Conservation (phyloP, 2,329 filamentous ascomycete genomes). For the Claviceps pazoutovae region DNA sequence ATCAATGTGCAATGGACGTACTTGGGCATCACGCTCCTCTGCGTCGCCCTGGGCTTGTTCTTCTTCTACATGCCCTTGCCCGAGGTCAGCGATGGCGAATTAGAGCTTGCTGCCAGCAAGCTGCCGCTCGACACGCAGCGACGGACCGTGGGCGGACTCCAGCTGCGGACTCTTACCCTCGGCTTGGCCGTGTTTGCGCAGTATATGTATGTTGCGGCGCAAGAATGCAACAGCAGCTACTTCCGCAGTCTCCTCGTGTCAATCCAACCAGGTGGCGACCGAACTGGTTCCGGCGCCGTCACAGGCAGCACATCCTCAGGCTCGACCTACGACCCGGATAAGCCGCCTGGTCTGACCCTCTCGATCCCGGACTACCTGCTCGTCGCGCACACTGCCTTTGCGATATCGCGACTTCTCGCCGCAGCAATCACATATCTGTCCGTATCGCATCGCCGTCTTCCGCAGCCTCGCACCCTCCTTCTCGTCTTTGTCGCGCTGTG, state of each 20-base stretch:
- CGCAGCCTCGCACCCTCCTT: slow-evolving; percentile 57
- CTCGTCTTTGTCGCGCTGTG: slow-evolving; percentile 46
- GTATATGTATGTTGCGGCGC: slow-evolving; percentile 65
- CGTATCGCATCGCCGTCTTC: slow-evolving; percentile 32
- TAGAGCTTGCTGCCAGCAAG: slow-evolving; percentile 32
- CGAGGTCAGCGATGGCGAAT: slow-evolving; percentile 42
- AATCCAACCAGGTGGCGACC: slow-evolving; percentile 18
- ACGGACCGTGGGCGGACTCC: slow-evolving; percentile 33
- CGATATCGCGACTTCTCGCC: slow-evolving; percentile 57
- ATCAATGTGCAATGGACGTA: slow-evolving; percentile 77
- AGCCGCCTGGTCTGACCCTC: slow-evolving; percentile 32
- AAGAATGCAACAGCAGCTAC: slow-evolving; percentile 51
- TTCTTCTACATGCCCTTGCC: slow-evolving; percentile 56
- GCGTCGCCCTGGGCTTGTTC: slow-evolving; percentile 53
- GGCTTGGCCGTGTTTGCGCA: slow-evolving; percentile 62
- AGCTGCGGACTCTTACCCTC: slow-evolving; percentile 43
- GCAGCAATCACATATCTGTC: slow-evolving; percentile 48
- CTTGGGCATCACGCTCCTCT: slow-evolving; percentile 63
- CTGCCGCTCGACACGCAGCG: slow-evolving; percentile 38
- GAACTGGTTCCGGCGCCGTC: slow-evolving; percentile 10
- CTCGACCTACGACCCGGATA: slow-evolving; percentile 13
- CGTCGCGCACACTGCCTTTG: slow-evolving; percentile 59
- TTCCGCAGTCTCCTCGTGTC: slow-evolving; percentile 38
- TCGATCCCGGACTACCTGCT: slow-evolving; percentile 53
- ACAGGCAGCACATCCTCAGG: slow-evolving; percentile 16